phyloP scores from a whole-genome alignment of 108 stramenopile species.

The Cylindrotheca closterium region DNA sequence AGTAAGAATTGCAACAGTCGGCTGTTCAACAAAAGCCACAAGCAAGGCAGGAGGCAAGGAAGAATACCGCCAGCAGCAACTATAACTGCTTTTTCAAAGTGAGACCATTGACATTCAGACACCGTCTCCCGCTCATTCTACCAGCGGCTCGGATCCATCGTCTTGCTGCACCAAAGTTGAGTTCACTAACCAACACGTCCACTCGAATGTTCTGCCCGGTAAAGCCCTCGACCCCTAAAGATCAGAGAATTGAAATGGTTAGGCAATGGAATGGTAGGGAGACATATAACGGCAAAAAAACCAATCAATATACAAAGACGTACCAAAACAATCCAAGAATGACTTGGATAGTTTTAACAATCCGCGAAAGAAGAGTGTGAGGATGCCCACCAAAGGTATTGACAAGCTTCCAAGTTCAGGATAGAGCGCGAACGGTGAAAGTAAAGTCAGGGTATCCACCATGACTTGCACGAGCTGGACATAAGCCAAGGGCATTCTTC shows the following conservation, averaged over 20 bases:
- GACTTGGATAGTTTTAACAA: constrained; percentile 52
- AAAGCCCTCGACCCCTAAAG: constrained; percentile 9
- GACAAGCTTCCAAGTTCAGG: constrained; percentile 20
- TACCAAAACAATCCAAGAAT: constrained; percentile 66
- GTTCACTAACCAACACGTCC: constrained; percentile 64
- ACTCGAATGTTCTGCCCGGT: constrained; percentile 26
- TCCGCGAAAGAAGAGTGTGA: constrained; percentile 47
- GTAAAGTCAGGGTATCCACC: constrained; percentile 45
- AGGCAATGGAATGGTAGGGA: too few species aligned
- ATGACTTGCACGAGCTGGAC: constrained; percentile 63
- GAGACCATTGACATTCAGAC: background rate
- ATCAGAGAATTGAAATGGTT: too few species aligned
- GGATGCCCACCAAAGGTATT: constrained; percentile 11
- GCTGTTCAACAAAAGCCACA: too few species aligned
- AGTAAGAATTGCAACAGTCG: too few species aligned
- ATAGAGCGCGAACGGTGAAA: constrained; percentile 53
- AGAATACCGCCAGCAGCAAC: too few species aligned
- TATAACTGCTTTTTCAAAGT: background rate
- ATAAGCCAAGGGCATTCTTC: constrained; percentile 74
- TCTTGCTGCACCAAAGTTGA: constrained; percentile 63
- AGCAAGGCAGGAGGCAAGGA: too few species aligned
- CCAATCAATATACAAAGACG: constrained; percentile 13
- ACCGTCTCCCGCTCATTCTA: background rate
- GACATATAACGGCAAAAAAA: background rate
- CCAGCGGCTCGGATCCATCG: constrained; percentile 57